A percentile compares a stretch with the other conserved stretches of the same genome.
Evolutionary conservation across 2,329 filamentous ascomycete species (phyloP).

Genomic region (Beauveria rudraprayagi): DNA sequence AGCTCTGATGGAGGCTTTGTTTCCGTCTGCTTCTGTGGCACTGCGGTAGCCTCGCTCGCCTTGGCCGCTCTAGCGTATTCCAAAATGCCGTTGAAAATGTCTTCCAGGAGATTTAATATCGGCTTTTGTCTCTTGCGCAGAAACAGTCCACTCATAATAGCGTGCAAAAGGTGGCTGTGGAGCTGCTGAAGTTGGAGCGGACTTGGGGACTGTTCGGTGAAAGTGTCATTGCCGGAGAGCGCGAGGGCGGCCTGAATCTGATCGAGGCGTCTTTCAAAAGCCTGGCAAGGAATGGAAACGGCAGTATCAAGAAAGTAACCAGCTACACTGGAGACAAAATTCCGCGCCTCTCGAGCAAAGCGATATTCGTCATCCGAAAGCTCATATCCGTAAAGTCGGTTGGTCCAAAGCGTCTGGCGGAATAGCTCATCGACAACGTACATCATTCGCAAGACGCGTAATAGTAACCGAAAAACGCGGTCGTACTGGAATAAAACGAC

Average conservation of each 20-base stretch:
- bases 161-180: conserved; percentile 66
- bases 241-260: conserved; percentile 16
- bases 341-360: conserved; percentile 69
- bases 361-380: conserved; percentile 31
- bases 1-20: conserved; percentile 32
- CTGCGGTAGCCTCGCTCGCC: conserved; percentile 26
- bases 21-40: conserved; percentile 19
- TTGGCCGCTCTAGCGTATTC: conserved; percentile 52
- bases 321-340: conserved; percentile 66
- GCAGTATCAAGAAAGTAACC: conserved; percentile 76
- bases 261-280: conserved; percentile 57
- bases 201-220: conserved; percentile 31
- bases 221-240: neutral
- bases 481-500: conserved; percentile 73
- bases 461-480: conserved; percentile 68
- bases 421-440: conserved; percentile 63
- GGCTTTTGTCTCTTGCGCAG: conserved; percentile 68
- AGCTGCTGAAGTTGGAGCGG: conserved; percentile 59
- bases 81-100: conserved; percentile 66
- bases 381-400: conserved; percentile 19
- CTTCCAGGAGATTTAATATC: conserved; percentile 64
- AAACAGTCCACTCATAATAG: conserved; percentile 65
- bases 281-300: conserved; percentile 63
- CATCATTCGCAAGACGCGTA: conserved; percentile 70
- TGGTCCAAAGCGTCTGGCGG: conserved; percentile 39